Evolutionary conservation across 2,329 filamentous ascomycete species (phyloP).

Genomic region (Colletotrichum godetiae): DNA sequence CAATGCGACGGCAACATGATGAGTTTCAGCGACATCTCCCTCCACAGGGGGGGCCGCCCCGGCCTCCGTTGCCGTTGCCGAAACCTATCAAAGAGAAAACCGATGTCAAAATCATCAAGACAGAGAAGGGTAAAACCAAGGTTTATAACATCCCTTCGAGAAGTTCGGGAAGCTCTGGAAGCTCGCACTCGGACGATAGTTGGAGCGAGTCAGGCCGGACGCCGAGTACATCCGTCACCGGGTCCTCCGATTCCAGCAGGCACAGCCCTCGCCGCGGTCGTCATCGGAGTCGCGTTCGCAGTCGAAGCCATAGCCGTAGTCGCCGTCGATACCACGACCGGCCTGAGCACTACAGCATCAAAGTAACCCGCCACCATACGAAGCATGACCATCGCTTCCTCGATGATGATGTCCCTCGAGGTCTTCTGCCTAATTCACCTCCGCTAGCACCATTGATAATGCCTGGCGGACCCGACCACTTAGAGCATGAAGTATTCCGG

Average conservation of each 20-base stretch:
- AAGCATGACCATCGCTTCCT: conserved; percentile 20
- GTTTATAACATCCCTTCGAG: conserved; percentile 13
- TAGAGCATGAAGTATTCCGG: conserved; percentile 1
- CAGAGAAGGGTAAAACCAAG: conserved; percentile 22
- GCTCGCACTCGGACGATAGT: conserved; percentile 9
- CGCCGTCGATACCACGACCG: conserved; percentile 27
- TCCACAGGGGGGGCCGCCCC: background rate
- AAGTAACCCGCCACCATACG: conserved; percentile 19
- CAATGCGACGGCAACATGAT: conserved; percentile 10
- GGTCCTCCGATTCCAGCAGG: conserved; percentile 26
- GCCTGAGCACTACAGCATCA: conserved; percentile 36
- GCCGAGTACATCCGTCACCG: conserved; percentile 37
- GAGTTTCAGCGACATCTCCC: conserved; percentile 1
- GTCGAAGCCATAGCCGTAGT: conserved; percentile 26
- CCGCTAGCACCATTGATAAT: conserved; percentile 1
- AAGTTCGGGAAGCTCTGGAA: conserved; percentile 36
- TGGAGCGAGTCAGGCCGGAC: conserved; percentile 31
- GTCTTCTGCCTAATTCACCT: background rate
- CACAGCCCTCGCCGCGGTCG: conserved; percentile 8
- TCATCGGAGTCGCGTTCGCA: conserved; percentile 9
- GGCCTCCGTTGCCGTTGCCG: background rate
- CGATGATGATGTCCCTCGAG: conserved; percentile 4
- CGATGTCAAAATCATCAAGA: conserved; percentile 22
- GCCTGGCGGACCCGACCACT: background rate
- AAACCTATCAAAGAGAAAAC: background rate